phyloP scores from a whole-genome alignment of 495 filamentous ascomycete genomes.

The Emericellopsis terricola region DNA sequence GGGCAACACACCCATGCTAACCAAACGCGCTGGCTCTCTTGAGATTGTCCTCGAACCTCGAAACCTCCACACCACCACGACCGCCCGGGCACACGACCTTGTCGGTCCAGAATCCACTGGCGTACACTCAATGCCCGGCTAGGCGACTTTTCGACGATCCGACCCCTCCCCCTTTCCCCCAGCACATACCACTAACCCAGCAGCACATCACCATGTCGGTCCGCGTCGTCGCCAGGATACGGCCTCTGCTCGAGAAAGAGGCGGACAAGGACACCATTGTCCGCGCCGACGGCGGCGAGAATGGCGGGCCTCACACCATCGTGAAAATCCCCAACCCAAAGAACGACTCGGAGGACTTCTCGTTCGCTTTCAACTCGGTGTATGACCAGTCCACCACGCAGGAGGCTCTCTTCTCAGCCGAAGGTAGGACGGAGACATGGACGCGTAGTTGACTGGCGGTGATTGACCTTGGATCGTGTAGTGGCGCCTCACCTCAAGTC shows the following conservation, averaged over 20 bases:
- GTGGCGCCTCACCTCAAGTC: conserved; percentile 56
- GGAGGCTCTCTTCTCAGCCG: conserved; percentile 69
- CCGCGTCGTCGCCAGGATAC: conserved; percentile 74
- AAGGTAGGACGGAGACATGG: conserved; percentile 36
- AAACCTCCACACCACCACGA: no score
- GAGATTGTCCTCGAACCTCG: no score
- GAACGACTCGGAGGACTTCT: conserved; percentile 77
- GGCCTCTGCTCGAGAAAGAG: conserved; percentile 72
- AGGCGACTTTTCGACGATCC: no score
- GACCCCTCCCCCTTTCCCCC: not conserved
- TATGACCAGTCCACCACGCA: conserved; percentile 68
- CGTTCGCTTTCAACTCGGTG: conserved; percentile 88
- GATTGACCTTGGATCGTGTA: conserved; percentile 8
- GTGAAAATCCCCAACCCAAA: conserved; percentile 91
- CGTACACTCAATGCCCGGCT: conserved; percentile 1
- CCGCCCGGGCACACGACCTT: no score
- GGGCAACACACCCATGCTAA: no score
- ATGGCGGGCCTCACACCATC: conserved; percentile 39
- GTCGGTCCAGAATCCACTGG: not conserved
- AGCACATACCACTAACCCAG: no score
- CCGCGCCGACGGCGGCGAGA: conserved; percentile 35
- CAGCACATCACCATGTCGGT: conserved; percentile 54
- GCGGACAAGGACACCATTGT: conserved; percentile 73
- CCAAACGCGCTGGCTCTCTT: no score
- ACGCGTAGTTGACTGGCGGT: not conserved